Evolutionary conservation across 805 yeast species (phyloP).

Genomic region (Zygosaccharomyces kombuchaensis): DNA sequence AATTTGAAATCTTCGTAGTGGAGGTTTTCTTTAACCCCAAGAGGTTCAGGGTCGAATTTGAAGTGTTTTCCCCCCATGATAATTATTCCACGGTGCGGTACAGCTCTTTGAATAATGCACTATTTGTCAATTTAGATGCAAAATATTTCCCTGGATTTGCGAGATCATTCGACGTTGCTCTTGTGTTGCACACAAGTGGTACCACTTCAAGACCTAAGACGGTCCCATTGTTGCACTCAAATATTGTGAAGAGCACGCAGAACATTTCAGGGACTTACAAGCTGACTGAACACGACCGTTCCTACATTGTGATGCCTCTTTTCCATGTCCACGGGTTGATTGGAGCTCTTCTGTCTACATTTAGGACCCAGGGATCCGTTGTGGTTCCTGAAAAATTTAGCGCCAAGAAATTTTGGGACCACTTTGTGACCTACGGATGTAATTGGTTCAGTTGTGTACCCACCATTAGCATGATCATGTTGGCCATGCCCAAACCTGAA

Average conservation of each 20-base stretch:
- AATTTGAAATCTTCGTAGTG: constrained; percentile 44
- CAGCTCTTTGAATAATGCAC: constrained; percentile 29
- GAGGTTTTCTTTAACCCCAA: constrained; percentile 47
- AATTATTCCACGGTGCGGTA: constrained; percentile 24
- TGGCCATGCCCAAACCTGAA: constrained; percentile 48
- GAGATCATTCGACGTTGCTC: constrained; percentile 50
- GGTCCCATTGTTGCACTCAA: constrained; percentile 64
- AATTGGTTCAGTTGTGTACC: constrained; percentile 79
- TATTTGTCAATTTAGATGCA: constrained; percentile 29
- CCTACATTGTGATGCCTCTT: constrained; percentile 70
- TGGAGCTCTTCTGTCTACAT: constrained; percentile 59
- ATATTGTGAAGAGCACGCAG: constrained; percentile 53
- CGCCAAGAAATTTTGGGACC: constrained; percentile 57
- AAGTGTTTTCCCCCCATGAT: constrained; percentile 29
- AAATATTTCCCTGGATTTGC: constrained; percentile 41
- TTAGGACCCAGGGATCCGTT: constrained; percentile 55
- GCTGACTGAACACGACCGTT: constrained; percentile 44
- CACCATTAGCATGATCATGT: constrained; percentile 64
- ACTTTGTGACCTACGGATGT: constrained; percentile 47
- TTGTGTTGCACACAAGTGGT: constrained; percentile 69
- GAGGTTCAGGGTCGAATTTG: constrained; percentile 42
- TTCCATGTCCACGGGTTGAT: constrained; percentile 75
- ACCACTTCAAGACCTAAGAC: constrained; percentile 76
- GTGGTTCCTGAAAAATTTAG: constrained; percentile 62
- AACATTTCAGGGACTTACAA: constrained; percentile 59